Base-by-base conservation (phyloP, 148 eudicot species). In the Cornus florida region DNA sequence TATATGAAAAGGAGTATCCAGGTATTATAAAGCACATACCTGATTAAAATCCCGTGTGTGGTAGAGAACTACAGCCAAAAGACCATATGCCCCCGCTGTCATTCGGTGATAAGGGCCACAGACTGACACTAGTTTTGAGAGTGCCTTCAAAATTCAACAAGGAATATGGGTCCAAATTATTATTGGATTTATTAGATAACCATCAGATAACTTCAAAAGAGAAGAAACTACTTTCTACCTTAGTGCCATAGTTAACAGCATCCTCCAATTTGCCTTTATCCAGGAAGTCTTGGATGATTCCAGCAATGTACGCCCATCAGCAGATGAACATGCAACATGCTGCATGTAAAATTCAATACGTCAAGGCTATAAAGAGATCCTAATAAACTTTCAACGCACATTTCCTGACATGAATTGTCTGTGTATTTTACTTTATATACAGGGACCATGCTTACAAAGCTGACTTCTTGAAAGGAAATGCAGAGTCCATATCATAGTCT, bases 261-360 rank as follows among this genome's bases (percentile, higher is more conserved):
- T 94, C 98, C 80, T 94, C 98, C 79, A 94, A 82, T 86, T 94
- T 94, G 20, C 98, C 98, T 80, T 94, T 94, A 81, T 94, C 98
- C 88, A 94, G 84, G 66, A 92, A 77, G 98, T 94, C 82, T 94
- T 94, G 69, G 98, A 94, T 50, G 97, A 94, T 83, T 94, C 98
- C 80, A 94, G 67, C 10, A 94, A 84, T 46, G 94, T 91, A 78
- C 98, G 97, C 13, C 98, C 98, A 88, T 94, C 98, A 60, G 98
- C 98, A 84, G 98, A 91, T 76, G 98, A 94, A 83, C 98, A 94
- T 69, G 98, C 97, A 80, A 85, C 97, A 85, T 95, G 99, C 99
- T 91, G 89, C 70, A 75, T 70, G 82, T 67, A 66, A 76, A 46
- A 78, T 48, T 68, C 76, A 24, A 60, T 41, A 57, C 72, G 38